Evolutionary conservation across 306 rosid species (phyloP), one percentile per base, ranked within the genome.

Genomic region (Quercus rubra): DNA sequence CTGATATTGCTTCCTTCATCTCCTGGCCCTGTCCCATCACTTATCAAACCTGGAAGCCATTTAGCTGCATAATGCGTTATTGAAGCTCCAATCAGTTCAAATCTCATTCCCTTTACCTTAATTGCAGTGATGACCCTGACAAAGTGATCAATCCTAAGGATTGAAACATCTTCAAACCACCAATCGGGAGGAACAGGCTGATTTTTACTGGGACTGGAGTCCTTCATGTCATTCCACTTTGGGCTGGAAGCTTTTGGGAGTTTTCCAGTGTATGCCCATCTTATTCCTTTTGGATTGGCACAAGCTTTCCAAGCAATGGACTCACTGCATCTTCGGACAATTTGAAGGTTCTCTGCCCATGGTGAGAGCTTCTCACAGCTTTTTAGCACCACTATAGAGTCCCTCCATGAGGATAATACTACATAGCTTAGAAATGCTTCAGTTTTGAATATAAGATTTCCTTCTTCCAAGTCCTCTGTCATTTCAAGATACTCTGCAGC

Each of bases 291-390:
- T 5, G 99, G 99, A 86, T 93, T 96, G 3, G 99, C 97, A 80
- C 99, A 96, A 49, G 99, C 98, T 74, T 96, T 96, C 98, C 98
- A 96, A 41, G 99, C 98, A 23, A 96, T 96, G 31, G 99, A 96
- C 84, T 96, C 99, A 7, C 98, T 91, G 88, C 98, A 96, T 77
- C 99, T 70, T 25, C 98, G 83, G 30, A 96, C 98, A 19, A 96
- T 96, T 80, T 96, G 99, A 41, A 96, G 96, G 67, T 93, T 96
- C 69, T 96, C 99, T 0, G 99, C 93, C 99, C 99, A 96, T 0
- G 99, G 99, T 0, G 98, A 91, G 74, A 96, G 91, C 86, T 93
- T 93, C 86, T 96, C 97, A 38, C 97, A 93, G 84, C 94, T 96
- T 83, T 96, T 96, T 86, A 93, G 84, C 64, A 93, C 99, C 3